A percentile compares a stretch with the other conserved stretches of the same genome.
phyloP scores from a whole-genome alignment of 192 early-diverging fungal genomes.

The Obelidium mucronatum region DNA sequence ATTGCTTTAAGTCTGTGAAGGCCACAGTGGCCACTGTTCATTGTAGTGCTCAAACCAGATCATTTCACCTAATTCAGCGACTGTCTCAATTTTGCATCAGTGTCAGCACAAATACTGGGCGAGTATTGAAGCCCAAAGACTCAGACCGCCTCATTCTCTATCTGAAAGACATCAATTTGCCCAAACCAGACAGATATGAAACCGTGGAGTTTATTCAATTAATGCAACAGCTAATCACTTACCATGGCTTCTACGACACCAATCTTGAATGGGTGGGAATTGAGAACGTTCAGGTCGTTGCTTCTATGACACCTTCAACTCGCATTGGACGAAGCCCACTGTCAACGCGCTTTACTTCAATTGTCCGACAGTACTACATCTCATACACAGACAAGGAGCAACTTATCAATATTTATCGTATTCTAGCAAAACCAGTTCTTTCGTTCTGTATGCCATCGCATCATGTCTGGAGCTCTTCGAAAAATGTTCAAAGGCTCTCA shows the following conservation, averaged over 20 bases:
- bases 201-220: conserved; percentile 68
- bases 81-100: conserved; percentile 58
- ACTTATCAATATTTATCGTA: conserved; percentile 53
- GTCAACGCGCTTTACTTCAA: conserved; percentile 61
- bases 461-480: conserved; percentile 50
- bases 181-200: conserved; percentile 65
- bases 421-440: conserved; percentile 50
- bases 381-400: conserved; percentile 57
- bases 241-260: conserved; percentile 62
- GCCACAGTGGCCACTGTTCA: conserved; percentile 57
- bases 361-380: conserved; percentile 52
- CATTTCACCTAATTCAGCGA: conserved; percentile 59
- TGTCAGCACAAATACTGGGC: conserved; percentile 53
- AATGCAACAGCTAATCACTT: conserved; percentile 64
- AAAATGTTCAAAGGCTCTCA: conserved; percentile 55
- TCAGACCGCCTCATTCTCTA: conserved; percentile 61
- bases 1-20: conserved; percentile 56
- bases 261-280: conserved; percentile 65
- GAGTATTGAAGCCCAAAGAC: conserved; percentile 62
- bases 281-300: conserved; percentile 66
- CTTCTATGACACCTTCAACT: conserved; percentile 62
- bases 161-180: conserved; percentile 68
- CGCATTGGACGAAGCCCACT: conserved; percentile 59
- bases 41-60: conserved; percentile 65
- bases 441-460: conserved; percentile 39